Evolutionary conservation across 2,329 filamentous ascomycete species (phyloP), one percentile per base, ranked within the genome.

Genomic region (Akanthomyces muscarius): DNA sequence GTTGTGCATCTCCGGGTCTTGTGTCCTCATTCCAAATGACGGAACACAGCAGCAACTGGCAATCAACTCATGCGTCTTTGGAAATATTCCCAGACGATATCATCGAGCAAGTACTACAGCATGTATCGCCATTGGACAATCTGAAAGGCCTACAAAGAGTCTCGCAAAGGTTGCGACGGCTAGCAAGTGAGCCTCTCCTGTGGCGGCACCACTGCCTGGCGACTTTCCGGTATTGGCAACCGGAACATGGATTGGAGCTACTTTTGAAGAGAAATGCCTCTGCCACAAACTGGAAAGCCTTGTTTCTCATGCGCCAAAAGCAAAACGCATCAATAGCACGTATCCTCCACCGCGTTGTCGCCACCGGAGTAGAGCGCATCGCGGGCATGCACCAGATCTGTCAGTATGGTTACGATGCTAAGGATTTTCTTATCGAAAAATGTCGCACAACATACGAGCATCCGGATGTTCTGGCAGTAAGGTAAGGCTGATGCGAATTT

Each of bases 401-500:
- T 60, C 78, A 81, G 33, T 81, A 88, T 69, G 92, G 92, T 0
- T 94, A 93, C 70, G 92, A 98, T 77, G 90, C 89, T 52, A 97
- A 97, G 73, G 93, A 97, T 73, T 88, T 87, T 61, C 81, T 98
- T 55, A 70, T 92, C 65, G 80, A 83, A 62, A 87, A 96, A 71
- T 85, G 83, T 65, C 78, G 78, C 13, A 80, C 83, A 41, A 77
- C 82, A 18, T 82, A 89, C 14, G 80, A 84, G 47, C 80, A 78
- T 5, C 84, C 89, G 16, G 92, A 97, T 76, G 85, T 90, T 60
- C 77, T 99, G 69, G 90, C 94, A 16, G 84, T 91, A 73, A 86
- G 88, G 79, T 81, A 75, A 66, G 71, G 61, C 50, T 25, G 23
- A 44, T 45, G 3, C 58, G 23, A 57, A 18, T 18, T 8, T 18